Percentiles rank a stretch among this genome's conserved stretches.
Conservation (phyloP, 1,284 basidiomycete genomes). For the Cystobasidium sp. region DNA sequence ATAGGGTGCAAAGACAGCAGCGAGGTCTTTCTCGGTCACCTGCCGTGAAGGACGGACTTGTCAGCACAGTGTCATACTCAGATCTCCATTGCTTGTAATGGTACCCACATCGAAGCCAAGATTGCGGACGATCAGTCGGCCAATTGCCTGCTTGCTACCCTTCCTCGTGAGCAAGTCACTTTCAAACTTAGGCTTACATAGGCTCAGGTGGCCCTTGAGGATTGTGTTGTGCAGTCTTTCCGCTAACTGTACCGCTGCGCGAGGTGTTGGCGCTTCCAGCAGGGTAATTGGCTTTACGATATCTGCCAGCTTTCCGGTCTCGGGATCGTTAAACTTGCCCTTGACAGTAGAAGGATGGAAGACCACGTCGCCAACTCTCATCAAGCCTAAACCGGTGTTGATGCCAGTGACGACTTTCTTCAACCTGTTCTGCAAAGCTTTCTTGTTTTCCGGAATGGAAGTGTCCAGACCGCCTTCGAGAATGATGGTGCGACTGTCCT, state of each 20-base stretch:
- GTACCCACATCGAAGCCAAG: constrained; percentile 66
- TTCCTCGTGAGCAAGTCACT: constrained; percentile 58
- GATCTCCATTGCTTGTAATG: constrained; percentile 9
- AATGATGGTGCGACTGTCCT: constrained; percentile 78
- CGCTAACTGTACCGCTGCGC: constrained; percentile 66
- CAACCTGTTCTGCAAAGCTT: constrained; percentile 84
- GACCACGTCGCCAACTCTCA: constrained; percentile 59
- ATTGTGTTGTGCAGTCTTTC: constrained; percentile 92
- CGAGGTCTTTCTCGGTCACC: constrained; percentile 81
- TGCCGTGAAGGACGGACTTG: constrained; percentile 56
- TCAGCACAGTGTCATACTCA: background rate
- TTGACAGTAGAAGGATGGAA: constrained; percentile 48
- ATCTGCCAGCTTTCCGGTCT: constrained; percentile 37
- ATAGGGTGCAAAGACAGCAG: constrained; percentile 82
- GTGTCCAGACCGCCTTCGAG: constrained; percentile 72
- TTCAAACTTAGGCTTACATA: constrained; percentile 76
- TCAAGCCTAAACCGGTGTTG: constrained; percentile 57
- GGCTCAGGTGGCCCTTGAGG: constrained; percentile 85
- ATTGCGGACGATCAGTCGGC: constrained; percentile 89
- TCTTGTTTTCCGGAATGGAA: constrained; percentile 65
- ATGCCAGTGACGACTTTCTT: constrained; percentile 71
- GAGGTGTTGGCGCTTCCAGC: constrained; percentile 77
- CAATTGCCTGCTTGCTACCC: constrained; percentile 64
- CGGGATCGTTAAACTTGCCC: constrained; percentile 48
- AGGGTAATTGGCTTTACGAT: constrained; percentile 49